Conservation (phyloP, 106 monocot genomes). For the Dendrobium catenatum region DNA sequence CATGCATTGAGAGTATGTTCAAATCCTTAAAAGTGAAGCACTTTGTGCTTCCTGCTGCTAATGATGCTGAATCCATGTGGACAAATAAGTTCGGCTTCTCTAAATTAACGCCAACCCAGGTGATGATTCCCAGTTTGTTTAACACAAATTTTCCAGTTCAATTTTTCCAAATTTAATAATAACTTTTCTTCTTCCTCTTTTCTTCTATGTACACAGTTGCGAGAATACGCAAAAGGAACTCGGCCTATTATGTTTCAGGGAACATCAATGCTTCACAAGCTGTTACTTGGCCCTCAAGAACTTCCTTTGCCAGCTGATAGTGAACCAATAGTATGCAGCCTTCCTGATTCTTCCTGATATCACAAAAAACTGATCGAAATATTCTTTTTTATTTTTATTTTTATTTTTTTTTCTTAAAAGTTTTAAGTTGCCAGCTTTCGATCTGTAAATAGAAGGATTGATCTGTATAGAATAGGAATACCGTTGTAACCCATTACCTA, state of each 20-base stretch:
- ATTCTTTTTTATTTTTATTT: not conserved
- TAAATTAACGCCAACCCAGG: slow-evolving; percentile 57
- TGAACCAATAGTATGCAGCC: not conserved
- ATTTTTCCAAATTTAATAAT: not conserved
- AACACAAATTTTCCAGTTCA: not conserved
- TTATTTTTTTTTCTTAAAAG: not conserved
- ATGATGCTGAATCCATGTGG: slow-evolving; percentile 92
- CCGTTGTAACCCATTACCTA: not conserved
- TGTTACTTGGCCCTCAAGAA: slow-evolving; percentile 3
- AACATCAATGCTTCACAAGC: slow-evolving; percentile 50
- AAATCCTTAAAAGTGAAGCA: slow-evolving; percentile 64
- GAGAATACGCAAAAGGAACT: slow-evolving; percentile 32
- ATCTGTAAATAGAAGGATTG: not conserved
- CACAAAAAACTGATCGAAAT: not conserved
- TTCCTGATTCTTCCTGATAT: not conserved
- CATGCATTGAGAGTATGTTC: slow-evolving; percentile 71
- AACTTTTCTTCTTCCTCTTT: not conserved
- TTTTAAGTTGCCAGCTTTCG: not conserved
- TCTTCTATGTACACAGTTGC: slow-evolving; percentile 22
- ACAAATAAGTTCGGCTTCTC: slow-evolving; percentile 79
- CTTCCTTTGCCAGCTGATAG: not conserved
- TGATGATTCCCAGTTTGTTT: not conserved
- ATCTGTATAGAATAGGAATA: not conserved
- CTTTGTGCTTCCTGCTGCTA: slow-evolving; percentile 84
- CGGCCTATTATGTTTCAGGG: slow-evolving; percentile 51